Conservation (phyloP, 768 basidiomycete species). For the Pleurotus tuoliensis region DNA sequence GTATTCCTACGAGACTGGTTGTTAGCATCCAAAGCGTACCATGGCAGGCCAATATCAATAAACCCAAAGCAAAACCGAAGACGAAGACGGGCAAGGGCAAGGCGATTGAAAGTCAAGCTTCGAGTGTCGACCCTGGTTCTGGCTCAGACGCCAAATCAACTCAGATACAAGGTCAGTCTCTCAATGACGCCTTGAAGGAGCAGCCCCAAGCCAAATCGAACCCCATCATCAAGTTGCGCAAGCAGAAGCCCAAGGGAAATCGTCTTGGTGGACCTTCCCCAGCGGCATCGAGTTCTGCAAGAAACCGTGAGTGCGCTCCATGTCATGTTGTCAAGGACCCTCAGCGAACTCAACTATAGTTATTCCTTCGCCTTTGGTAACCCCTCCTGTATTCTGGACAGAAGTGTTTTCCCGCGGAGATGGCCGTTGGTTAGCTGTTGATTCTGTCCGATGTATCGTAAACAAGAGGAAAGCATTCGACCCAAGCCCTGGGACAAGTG, state of each 20-base stretch:
- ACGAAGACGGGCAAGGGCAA: constrained; percentile 54
- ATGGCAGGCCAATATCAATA: constrained; percentile 72
- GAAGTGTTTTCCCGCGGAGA: constrained; percentile 95
- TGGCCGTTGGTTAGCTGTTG: constrained; percentile 88
- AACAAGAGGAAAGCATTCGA: constrained; percentile 82
- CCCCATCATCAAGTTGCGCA: constrained; percentile 56
- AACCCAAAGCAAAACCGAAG: constrained; percentile 43
- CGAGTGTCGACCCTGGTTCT: background rate
- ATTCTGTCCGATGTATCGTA: constrained; percentile 77
- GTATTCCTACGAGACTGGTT: constrained; percentile 83
- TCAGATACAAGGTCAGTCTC: background rate
- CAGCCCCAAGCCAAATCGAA: constrained; percentile 36
- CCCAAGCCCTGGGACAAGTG: constrained; percentile 40
- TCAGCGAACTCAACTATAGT: background rate
- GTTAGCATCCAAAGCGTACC: constrained; percentile 90
- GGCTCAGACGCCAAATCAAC: background rate
- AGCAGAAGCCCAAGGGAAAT: constrained; percentile 47
- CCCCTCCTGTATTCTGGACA: constrained; percentile 92
- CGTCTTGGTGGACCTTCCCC: constrained; percentile 29
- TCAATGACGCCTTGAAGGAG: constrained; percentile 49
- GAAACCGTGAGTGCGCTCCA: constrained; percentile 17
- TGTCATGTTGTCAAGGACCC: background rate
- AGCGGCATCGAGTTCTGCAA: constrained; percentile 9
- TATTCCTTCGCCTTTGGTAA: constrained; percentile 20
- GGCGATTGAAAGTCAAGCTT: background rate